Base-by-base conservation (phyloP, 78 protist genomes). In the Polysphondylium violaceum region DNA sequence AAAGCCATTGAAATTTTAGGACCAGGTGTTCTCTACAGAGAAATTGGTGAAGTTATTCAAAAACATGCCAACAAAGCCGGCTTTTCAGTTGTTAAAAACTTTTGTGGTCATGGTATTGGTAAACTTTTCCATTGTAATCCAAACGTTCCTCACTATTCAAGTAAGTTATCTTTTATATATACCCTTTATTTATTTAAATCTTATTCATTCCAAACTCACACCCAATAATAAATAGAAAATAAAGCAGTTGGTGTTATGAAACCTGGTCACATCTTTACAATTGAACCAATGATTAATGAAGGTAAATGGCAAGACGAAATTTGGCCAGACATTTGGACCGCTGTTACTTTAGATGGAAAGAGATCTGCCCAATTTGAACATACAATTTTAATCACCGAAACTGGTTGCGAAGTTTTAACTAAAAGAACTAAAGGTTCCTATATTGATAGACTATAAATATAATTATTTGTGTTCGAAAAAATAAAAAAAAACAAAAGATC, bases 331-430 rank as follows among this genome's bases (percentile, higher is more conserved):
- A 93, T 74, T 27, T 99, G 99, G 99, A 98, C 99, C 1, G 78
- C 93, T 29, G 87, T 65, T 38, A 98, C 99, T 55, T 11, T 9
- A 36, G 99, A 98, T 71, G 99, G 99, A 44, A 88, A 93, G 72
- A 91, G 98, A 21, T 86, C 97, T 6, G 99, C 99, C 0, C 99
- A 98, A 93, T 99, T 98, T 65, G 99, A 99, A 92, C 99, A 99
- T 89, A 98, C 99, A 5, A 21, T 99, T 17, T 69, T 98, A 19
- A 71, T 99, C 25, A 97, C 98, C 2, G 96, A 95, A 29, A 63
- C 61, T 27, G 98, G 98, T 19, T 74, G 40, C 21, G 98, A 96
- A 43, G 92, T 96, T 25, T 33, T 83, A 9, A 87, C 74, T 1
- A 44, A 31, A 17, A 71, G 93, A 73, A 73, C 58, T 2, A 44